These are phyloP conservation scores for Bryum argenteum DNA, from an alignment of 225 moss, liverwort and hornwort genomes.

Conservation along the genomic window DNA sequence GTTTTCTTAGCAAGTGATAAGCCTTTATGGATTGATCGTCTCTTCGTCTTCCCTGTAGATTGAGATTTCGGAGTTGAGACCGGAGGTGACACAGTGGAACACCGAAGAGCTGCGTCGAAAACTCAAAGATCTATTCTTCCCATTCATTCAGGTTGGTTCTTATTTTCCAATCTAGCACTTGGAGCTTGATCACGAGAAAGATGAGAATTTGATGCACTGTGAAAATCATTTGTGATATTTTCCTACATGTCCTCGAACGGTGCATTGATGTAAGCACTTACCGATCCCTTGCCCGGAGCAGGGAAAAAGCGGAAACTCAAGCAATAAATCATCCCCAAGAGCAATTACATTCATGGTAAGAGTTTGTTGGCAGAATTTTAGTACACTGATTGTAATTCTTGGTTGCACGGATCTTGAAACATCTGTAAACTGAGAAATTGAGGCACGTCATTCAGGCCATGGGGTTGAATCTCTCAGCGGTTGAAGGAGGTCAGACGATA, in stretches of 20 bases:
- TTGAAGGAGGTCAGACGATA: slow-evolving; percentile 49
- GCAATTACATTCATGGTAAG: slow-evolving; percentile 43
- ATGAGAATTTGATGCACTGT: not conserved
- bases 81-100: slow-evolving; percentile 38
- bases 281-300: slow-evolving; percentile 15
- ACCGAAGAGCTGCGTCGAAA: slow-evolving; percentile 45
- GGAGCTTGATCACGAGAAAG: not conserved
- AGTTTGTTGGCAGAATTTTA: not conserved
- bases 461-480: slow-evolving; percentile 46
- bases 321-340: slow-evolving; percentile 22
- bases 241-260: not conserved
- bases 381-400: not conserved
- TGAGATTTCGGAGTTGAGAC: slow-evolving; percentile 45
- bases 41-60: slow-evolving; percentile 23
- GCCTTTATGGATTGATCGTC: not conserved
- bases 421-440: slow-evolving; percentile 1
- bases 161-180: not conserved
- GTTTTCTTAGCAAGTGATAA: not conserved
- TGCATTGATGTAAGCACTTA: slow-evolving; percentile 6
- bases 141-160: slow-evolving; percentile 45
- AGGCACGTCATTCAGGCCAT: slow-evolving; percentile 37
- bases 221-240: not conserved
- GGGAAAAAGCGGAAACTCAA: slow-evolving; percentile 25
- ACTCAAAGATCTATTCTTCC: slow-evolving; percentile 55
- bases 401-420: not conserved